Evolutionary conservation across 805 yeast species (phyloP), one percentile per base, ranked within the genome.

Genomic region (Sugiyamaella qingdaonensis): DNA sequence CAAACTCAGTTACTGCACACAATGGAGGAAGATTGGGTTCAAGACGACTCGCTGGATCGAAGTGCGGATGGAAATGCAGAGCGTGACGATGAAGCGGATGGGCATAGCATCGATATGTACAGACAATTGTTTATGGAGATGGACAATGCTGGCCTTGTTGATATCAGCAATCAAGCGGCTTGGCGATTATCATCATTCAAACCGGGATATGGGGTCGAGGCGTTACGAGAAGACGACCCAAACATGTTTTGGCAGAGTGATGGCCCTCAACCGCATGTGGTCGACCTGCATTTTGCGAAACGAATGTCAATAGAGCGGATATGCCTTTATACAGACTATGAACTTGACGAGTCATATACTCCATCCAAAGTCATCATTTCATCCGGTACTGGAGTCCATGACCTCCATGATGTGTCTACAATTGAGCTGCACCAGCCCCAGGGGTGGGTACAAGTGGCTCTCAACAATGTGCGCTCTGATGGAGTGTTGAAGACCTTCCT

Each of bases 231-330:
- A 49, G 62, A 67, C 42, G 90, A 85, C 60, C 86, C 92, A 0
- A 75, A 77, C 29, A 71, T 82, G 1, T 92, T 76, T 66, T 94
- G 99, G 99, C 99, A 94, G 68, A 85, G 95, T 44, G 99, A 94
- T 65, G 99, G 97, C 0, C 76, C 78, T 10, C 88, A 85, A 61
- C 99, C 98, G 0, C 99, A 94, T 69, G 74, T 72, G 27, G 73
- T 94, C 4, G 86, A 86, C 46, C 78, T 89, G 1, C 90, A 82
- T 62, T 94, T 94, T 67, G 76, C 90, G 31, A 90, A 86, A 62
- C 76, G 81, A 48, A 95, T 90, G 2, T 74, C 81, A 18, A 70
- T 94, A 2, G 81, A 84, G 48, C 68, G 87, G 49, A 69, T 94
- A 0, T 81, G 89, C 0, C 63, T 94, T 4, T 94, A 81, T 68